Evolutionary conservation across 2,329 filamentous ascomycete genomes (phyloP).

Genomic region (Zymoseptoria passerinii): DNA sequence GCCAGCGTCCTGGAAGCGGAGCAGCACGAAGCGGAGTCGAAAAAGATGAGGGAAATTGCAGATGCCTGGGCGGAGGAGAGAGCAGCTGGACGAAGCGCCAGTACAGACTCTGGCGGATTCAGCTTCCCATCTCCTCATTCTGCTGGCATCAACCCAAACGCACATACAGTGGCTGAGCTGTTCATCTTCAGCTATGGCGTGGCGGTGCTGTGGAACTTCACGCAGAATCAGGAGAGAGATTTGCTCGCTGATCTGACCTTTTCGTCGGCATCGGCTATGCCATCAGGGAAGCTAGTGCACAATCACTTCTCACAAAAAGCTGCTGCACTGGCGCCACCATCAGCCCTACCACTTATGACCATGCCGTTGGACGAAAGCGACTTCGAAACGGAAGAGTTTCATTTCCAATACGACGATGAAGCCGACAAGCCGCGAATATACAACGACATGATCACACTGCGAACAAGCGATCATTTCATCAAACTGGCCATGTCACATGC

Average conservation of each 20-base stretch:
- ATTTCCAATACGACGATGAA: conserved; percentile 88
- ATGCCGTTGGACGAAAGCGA: conserved; percentile 78
- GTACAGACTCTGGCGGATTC: conserved; percentile 31
- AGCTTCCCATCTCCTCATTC: conserved; percentile 39
- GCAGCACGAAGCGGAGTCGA: conserved; percentile 6
- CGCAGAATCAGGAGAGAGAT: conserved; percentile 90
- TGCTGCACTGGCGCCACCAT: conserved; percentile 33
- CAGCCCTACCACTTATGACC: conserved; percentile 57
- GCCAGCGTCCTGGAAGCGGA: conserved; percentile 6
- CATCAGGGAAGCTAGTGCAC: conserved; percentile 11
- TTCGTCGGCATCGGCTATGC: conserved; percentile 37
- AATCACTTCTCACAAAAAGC: conserved; percentile 21
- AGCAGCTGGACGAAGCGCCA: conserved; percentile 17
- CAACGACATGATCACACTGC: conserved; percentile 97
- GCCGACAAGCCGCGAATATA: conserved; percentile 85
- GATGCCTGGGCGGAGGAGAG: conserved; percentile 14
- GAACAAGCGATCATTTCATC: conserved; percentile 96
- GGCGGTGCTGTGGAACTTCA: conserved; percentile 98
- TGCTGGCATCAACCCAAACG: conserved; percentile 55
- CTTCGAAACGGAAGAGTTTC: conserved; percentile 96
- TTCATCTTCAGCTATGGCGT: conserved; percentile 97
- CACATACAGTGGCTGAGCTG: conserved; percentile 82
- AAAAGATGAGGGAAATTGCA: conserved; percentile 8
- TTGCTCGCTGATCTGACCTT: conserved; percentile 92
- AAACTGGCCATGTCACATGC: conserved; percentile 96